A percentile compares a stretch with the other conserved stretches of the same genome.
These are phyloP conservation scores for Lentithecium fluviatile DNA, from an alignment of 495 filamentous ascomycete genomes.

Conservation along the genomic window DNA sequence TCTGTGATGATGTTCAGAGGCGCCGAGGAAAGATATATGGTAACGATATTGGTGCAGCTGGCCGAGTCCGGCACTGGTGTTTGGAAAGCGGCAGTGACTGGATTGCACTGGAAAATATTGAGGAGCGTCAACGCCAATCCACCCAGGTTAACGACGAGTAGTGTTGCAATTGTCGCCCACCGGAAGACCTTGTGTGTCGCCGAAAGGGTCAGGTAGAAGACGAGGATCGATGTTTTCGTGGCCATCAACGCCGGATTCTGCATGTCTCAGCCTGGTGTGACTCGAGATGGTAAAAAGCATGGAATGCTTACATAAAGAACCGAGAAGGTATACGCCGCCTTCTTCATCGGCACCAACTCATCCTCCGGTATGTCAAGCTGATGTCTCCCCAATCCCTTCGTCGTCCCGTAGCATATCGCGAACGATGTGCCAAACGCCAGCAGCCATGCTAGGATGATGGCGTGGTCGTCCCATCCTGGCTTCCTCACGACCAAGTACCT, in stretches of 20 bases:
- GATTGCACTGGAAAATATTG: slow-evolving; percentile 87
- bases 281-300: slow-evolving; percentile 1
- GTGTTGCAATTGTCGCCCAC: slow-evolving; percentile 66
- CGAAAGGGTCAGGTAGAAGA: slow-evolving; percentile 81
- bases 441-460: slow-evolving; percentile 80
- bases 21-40: slow-evolving; percentile 78
- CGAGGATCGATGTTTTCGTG: slow-evolving; percentile 86
- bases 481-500: slow-evolving; percentile 69
- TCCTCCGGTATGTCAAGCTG: slow-evolving; percentile 57
- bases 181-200: slow-evolving; percentile 71
- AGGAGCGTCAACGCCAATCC: slow-evolving; percentile 78
- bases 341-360: slow-evolving; percentile 54
- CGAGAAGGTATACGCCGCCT: slow-evolving; percentile 77
- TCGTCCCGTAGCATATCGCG: slow-evolving; percentile 69
- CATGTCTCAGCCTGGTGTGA: slow-evolving; percentile 16
- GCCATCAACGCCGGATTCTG: slow-evolving; percentile 88
- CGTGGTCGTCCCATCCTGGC: slow-evolving; percentile 74
- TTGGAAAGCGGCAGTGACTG: slow-evolving; percentile 62
- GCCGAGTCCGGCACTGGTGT: slow-evolving; percentile 47
- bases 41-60: slow-evolving; percentile 71
- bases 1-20: slow-evolving; percentile 87
- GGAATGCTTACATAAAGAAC: slow-evolving; percentile 70
- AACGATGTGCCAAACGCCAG: slow-evolving; percentile 75
- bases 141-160: slow-evolving; percentile 71
- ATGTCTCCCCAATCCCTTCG: slow-evolving; percentile 74